phyloP scores from a whole-genome alignment of 2,329 filamentous ascomycete genomes.

The Cadophora sp. region DNA sequence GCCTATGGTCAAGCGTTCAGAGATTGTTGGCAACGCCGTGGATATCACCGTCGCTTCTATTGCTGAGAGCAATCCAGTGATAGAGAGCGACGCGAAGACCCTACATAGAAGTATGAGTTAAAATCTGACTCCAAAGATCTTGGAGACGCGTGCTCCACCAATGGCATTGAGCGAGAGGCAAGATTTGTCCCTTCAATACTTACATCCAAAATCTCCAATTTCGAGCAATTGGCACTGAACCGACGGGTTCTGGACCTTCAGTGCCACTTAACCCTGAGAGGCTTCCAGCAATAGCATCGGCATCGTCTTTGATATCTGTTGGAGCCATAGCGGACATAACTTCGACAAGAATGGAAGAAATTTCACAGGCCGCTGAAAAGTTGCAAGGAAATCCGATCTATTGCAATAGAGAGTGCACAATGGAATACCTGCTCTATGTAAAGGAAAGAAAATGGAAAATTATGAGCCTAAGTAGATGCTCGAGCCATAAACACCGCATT shows the following conservation, averaged over 20 bases:
- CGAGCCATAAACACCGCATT: neutral
- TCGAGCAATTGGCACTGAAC: neutral
- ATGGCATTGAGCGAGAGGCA: too few species aligned
- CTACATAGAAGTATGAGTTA: neutral
- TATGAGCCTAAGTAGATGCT: too few species aligned
- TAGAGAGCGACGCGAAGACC: conserved; percentile 23
- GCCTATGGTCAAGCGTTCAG: conserved; percentile 18
- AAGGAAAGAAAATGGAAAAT: neutral
- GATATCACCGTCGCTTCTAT: conserved; percentile 33
- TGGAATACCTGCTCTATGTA: neutral
- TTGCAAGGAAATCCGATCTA: neutral
- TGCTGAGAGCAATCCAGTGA: conserved; percentile 34
- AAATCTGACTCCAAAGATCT: too few species aligned
- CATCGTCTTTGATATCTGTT: neutral
- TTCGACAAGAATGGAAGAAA: neutral
- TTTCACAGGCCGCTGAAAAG: neutral
- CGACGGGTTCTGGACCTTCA: neutral
- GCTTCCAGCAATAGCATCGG: neutral
- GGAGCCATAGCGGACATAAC: neutral
- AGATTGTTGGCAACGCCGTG: conserved; percentile 28
- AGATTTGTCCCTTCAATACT: neutral
- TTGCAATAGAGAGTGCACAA: neutral
- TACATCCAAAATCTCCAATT: conserved; percentile 25
- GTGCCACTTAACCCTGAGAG: neutral
- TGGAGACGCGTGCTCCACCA: too few species aligned